Conservation (phyloP, 73 alveolate species). For the Paramecium octaurelia region DNA sequence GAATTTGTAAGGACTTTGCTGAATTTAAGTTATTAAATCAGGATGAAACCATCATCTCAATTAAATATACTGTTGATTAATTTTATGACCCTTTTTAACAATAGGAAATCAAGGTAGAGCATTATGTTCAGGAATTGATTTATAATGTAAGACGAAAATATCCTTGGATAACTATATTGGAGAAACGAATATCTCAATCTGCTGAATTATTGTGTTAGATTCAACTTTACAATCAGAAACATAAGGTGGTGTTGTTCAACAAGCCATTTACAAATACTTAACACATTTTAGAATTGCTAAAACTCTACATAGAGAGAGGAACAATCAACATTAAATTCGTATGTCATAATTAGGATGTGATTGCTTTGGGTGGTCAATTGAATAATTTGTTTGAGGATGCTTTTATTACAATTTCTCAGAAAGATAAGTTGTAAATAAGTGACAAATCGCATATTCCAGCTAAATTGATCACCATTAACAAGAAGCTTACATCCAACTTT, state of each 20-base stretch:
- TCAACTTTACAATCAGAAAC: not conserved
- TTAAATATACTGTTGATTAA: not conserved
- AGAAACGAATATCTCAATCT: conserved; percentile 8
- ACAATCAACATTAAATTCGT: not conserved
- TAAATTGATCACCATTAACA: not conserved
- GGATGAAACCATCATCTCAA: not conserved
- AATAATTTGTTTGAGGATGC: not conserved
- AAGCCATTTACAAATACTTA: not conserved
- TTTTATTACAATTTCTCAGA: not conserved
- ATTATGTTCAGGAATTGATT: conserved; percentile 20
- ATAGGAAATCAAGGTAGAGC: not conserved
- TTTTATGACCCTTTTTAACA: not conserved
- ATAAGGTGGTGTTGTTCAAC: not conserved
- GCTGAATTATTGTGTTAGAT: not conserved
- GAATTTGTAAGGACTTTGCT: not conserved
- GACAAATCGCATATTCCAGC: not conserved
- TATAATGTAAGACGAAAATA: conserved; percentile 40
- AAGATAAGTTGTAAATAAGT: not conserved
- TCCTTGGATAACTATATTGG: conserved; percentile 38
- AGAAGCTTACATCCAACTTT: not conserved
- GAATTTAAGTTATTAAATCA: not conserved
- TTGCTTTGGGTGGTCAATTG: not conserved
- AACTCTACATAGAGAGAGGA: not conserved
- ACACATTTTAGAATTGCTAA: not conserved
- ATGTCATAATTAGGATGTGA: not conserved